Evolutionary conservation across 257 asterid species (phyloP), one percentile per base, ranked within the genome.

Genomic region (Scutellaria galericulata): DNA sequence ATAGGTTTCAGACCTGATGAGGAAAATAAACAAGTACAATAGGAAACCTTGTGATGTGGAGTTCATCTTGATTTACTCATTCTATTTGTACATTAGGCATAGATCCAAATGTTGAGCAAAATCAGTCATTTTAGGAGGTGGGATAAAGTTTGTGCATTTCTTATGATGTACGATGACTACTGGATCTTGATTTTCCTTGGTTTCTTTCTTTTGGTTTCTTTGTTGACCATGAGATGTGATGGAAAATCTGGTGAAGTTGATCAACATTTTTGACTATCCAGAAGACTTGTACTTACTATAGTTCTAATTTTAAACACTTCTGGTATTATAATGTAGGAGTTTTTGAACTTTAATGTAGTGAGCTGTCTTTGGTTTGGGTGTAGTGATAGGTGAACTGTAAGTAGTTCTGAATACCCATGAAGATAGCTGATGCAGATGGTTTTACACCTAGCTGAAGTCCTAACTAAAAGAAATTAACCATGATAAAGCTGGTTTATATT

Each of bases 1-100:
- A 8, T n/a, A 37, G 44, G 63, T 64, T 24, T 24, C 4, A 64
- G 60, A 70, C 51, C 39, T 20, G 45, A 7, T 52, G 76, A 59
- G 59, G 56, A 15, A 20, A 20, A 45, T 66, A 72, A 40, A 9
- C 46, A 14, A 18, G 44, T 11, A 27, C 60, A 42, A 12, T 12
- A 9, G 41, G 9, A 59, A 20, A 11, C 14, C 3, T 4, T 0
- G 37, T 71, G 20, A 60, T 14, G 7, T 24, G 55, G 67, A 41
- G 15, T 68, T 58, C 42, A 8, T 20, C 20, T 10, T 14, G 31
- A 27, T 42, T n/a, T 48, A 18, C n/a, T 24, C 14, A 20, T 70
- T 44, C 27, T 11, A 39, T 70, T 11, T 20, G 42, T 46, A 39
- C 14, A 18, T 24, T 59, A 46, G 68, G 14, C 22, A 12, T 14